Evolutionary conservation across 2,329 filamentous ascomycete species (phyloP).

Genomic region (Pseudocercospora eumusae): DNA sequence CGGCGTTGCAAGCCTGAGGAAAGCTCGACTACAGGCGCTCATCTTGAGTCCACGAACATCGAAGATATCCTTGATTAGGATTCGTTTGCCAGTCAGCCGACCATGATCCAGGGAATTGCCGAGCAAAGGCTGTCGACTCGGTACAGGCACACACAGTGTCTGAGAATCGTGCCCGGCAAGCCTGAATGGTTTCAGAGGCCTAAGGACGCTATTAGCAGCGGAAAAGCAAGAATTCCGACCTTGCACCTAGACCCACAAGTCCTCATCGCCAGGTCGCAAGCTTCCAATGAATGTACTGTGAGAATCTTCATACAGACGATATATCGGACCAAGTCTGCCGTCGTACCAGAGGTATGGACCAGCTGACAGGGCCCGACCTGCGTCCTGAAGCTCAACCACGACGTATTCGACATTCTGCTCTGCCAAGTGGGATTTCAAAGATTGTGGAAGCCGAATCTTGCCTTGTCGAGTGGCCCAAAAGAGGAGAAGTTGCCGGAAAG

Average conservation of each 20-base stretch:
- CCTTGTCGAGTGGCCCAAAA: not conserved
- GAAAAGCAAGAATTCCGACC: not conserved
- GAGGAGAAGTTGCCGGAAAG: not conserved
- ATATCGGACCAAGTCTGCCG: not conserved
- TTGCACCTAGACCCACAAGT: not conserved
- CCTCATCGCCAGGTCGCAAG: not conserved
- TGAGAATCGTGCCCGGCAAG: not conserved
- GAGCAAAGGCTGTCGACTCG: not conserved
- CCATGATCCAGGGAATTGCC: not conserved
- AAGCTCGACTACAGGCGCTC: slow-evolving; percentile 24
- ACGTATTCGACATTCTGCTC: too few relatives aligned
- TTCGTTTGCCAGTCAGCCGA: slow-evolving; percentile 12
- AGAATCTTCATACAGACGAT: slow-evolving; percentile 3
- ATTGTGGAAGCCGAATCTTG: too few relatives aligned
- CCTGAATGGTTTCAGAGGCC: not conserved
- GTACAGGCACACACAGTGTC: slow-evolving; percentile 2
- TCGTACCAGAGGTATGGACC: slow-evolving; percentile 7
- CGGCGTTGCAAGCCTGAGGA: slow-evolving; percentile 21
- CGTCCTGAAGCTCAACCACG: too few relatives aligned
- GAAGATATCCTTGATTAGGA: slow-evolving; percentile 36
- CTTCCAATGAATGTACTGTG: slow-evolving; percentile 4
- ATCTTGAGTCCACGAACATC: slow-evolving; percentile 27
- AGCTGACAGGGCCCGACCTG: not conserved
- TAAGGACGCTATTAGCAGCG: not conserved
- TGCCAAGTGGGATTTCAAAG: too few relatives aligned